phyloP scores from a whole-genome alignment of 2,329 filamentous ascomycete genomes.

The Talaromyces funiculosus region DNA sequence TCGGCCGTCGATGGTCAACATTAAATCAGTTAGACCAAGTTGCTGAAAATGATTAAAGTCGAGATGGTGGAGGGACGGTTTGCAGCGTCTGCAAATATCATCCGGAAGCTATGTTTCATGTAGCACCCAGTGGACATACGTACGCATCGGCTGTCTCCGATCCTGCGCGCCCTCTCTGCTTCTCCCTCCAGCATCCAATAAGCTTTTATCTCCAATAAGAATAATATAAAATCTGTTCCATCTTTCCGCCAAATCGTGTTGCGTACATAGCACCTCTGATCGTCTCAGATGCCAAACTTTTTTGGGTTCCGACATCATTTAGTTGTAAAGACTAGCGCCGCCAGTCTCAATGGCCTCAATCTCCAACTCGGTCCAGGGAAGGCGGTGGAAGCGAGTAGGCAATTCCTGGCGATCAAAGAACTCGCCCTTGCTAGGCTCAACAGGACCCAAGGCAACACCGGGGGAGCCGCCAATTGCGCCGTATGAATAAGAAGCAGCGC shows the following conservation, averaged over 20 bases:
- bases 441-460: conserved; percentile 66
- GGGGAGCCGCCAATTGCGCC: conserved; percentile 53
- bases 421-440: conserved; percentile 65
- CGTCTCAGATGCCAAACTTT: background rate
- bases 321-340: conserved; percentile 64
- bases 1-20: background rate
- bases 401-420: conserved; percentile 88
- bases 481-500: conserved; percentile 30
- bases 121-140: background rate
- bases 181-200: background rate
- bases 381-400: conserved; percentile 72
- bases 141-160: background rate
- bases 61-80: background rate
- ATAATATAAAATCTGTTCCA: background rate
- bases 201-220: background rate
- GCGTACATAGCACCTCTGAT: background rate
- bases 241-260: background rate
- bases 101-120: background rate
- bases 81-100: background rate
- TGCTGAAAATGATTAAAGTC: background rate
- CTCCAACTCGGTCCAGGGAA: conserved; percentile 69
- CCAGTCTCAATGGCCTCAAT: conserved; percentile 95
- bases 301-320: conserved; percentile 15
- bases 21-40: background rate
- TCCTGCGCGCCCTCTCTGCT: background rate